Evolutionary conservation across 345 rosid genomes (phyloP), one percentile per base, ranked within the genome.

Genomic region (Melaleuca alternifolia): DNA sequence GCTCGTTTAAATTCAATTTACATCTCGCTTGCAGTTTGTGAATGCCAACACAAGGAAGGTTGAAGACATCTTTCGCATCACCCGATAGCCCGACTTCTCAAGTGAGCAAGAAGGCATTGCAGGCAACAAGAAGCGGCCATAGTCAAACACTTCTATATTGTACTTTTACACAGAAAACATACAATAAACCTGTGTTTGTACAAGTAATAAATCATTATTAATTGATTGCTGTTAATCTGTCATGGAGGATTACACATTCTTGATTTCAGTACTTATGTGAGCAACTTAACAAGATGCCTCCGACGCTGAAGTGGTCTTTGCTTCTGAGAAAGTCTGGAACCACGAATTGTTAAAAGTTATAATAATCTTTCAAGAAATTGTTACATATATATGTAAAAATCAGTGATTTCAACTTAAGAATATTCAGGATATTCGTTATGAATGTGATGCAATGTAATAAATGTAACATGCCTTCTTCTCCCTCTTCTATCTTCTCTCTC

Each of bases 41-140:
- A 85, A 88, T 75, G 84, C 94, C 54, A 86, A 88, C 24, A 89
- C 91, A 12, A 87, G 89, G 83, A 28, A 33, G 5, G 92, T 90
- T 26, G 89, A 90, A 37, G 96, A 94, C 88, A 89, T 88, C 52
- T 94, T 93, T 89, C 93, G 92, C 83, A 91, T 93, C 87, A 89
- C 86, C 89, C 90, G 83, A 53, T 85, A 53, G 85, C 16, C 51
- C 18, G 52, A 33, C 12, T 71, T 33, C 18, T 18, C 48, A 18
- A 33, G 79, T 18, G 10, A 71, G 44, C 79, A 71, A 46, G 79
- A 33, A 8, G 79, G 79, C 79, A 37, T 1, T 71, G 48, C 79
- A 33, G 46, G 48, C 48, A 9, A 71, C 20, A 4, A 71, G 23
- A 33, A 37, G 79, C 13, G 21, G 46, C 24, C 24, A 30, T 65